phyloP scores from a whole-genome alignment of 2,329 filamentous ascomycete species.

The Stemphylium vesicarium region DNA sequence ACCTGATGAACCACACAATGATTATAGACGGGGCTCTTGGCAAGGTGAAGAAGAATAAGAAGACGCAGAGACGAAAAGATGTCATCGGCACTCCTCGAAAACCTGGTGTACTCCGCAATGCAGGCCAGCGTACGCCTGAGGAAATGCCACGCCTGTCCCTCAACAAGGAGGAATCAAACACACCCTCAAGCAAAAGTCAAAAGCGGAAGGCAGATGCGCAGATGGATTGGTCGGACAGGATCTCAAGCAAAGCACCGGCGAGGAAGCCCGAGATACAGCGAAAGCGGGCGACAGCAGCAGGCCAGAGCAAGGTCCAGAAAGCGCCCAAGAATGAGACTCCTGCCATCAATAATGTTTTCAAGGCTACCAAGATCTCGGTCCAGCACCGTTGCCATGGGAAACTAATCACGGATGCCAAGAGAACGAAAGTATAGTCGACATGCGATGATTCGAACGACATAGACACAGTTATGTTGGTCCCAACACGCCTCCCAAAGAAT shows the following conservation, averaged over 20 bases:
- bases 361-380: constrained; percentile 27
- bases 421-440: too few species aligned
- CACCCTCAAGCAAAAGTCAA: constrained; percentile 41
- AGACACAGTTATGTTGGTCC: too few species aligned
- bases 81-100: constrained; percentile 44
- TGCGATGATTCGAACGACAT: too few species aligned
- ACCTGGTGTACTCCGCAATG: constrained; percentile 31
- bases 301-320: constrained; percentile 37
- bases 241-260: constrained; percentile 27
- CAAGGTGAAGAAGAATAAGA: constrained; percentile 28
- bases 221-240: constrained; percentile 28
- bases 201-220: constrained; percentile 40
- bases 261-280: constrained; percentile 34
- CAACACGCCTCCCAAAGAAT: too few species aligned
- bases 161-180: constrained; percentile 33
- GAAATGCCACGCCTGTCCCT: constrained; percentile 40
- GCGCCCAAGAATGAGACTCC: constrained; percentile 28
- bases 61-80: constrained; percentile 40
- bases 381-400: too few species aligned
- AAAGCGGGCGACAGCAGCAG: constrained; percentile 35
- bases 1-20: constrained; percentile 47
- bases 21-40: constrained; percentile 44
- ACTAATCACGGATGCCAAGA: too few species aligned
- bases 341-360: constrained; percentile 39
- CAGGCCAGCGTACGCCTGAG: constrained; percentile 44